Base-by-base conservation (phyloP, 169 alveolate species). In the Plasmodium coatneyi region DNA sequence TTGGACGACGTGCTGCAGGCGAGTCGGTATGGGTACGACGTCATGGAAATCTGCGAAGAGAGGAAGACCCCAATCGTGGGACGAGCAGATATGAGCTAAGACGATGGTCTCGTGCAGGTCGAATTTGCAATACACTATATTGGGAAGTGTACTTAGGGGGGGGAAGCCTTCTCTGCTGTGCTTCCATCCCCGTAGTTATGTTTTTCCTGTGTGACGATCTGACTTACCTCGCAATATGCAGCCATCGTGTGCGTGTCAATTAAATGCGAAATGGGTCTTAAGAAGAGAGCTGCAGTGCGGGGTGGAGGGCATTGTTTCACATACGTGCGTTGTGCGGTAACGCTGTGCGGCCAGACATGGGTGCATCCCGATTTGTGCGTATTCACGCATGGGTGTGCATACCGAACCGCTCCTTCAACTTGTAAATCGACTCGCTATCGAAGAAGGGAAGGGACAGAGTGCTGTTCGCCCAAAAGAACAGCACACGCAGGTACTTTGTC, bases 361-460 rank as follows among this genome's bases (percentile, higher is more conserved):
- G 22, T 49, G 25, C 60, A 3, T 14, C 60, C 60, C 2, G 19
- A 0, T 46, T 0, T 46, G 56, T 46, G 19, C 56, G 0, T 46
- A 46, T 46, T 10, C 19, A 46, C 60, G 22, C 60, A 49, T 16
- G 22, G 60, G 22, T 49, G 19, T 54, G 7, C 41, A 66, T 86
- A 86, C 93, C n/a, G 80, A 86, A 86, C 28, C 49, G 56, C 43
- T 76, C 81, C 80, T 86, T 86, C 70, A 86, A n/a, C 54, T 76
- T 72, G 25, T 86, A 56, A 36, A 86, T 86, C 25, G 70, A 39
- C 12, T 86, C 56, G 28, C 70, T 76, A 41, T 34, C 74, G 71
- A 86, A 86, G 70, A 86, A 86, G n/a, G 93, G 93, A 5, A 86
- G 80, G 7, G 93, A 86, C 46, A 86, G 43, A 22, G 93, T 86